These are phyloP conservation scores for Davidsoniella australis DNA, from an alignment of 2,329 filamentous ascomycete genomes.

Conservation along the genomic window DNA sequence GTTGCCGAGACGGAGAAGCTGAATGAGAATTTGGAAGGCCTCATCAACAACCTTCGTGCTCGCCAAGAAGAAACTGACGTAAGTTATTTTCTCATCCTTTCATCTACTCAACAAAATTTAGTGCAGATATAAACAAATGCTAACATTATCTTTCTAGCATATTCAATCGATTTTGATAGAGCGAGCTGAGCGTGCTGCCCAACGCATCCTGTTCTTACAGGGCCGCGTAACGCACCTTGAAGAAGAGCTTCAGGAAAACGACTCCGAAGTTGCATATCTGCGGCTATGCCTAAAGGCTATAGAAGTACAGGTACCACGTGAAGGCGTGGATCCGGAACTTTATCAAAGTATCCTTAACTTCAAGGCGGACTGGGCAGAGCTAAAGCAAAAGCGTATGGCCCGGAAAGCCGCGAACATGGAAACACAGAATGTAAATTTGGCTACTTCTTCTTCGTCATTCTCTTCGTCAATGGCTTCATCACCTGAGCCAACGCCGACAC, in stretches of 20 bases:
- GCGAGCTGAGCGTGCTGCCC: constrained; percentile 38
- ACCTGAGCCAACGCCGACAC: too few species aligned
- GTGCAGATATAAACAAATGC: constrained; percentile 10
- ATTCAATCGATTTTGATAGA: constrained; percentile 44
- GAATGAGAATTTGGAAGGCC: constrained; percentile 30
- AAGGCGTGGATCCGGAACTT: constrained; percentile 39
- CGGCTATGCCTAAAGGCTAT: constrained; percentile 45
- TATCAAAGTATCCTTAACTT: constrained; percentile 41
- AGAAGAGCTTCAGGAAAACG: constrained; percentile 36
- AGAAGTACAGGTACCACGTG: constrained; percentile 37
- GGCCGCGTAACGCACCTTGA: constrained; percentile 41
- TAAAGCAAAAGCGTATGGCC: constrained; percentile 27
- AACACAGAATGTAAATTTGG: neutral
- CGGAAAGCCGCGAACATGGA: neutral
- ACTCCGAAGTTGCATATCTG: constrained; percentile 43
- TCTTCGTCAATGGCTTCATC: too few species aligned
- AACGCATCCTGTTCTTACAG: constrained; percentile 43
- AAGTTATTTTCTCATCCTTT: constrained; percentile 13
- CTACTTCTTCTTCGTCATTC: too few species aligned
- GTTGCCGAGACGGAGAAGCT: constrained; percentile 23
- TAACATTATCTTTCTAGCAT: constrained; percentile 26
- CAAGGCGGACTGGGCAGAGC: constrained; percentile 40
- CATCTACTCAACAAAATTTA: neutral
- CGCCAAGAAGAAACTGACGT: constrained; percentile 43
- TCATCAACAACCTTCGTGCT: constrained; percentile 33